Base-by-base conservation (phyloP, 768 basidiomycete species). In the Tylopilus felleus region DNA sequence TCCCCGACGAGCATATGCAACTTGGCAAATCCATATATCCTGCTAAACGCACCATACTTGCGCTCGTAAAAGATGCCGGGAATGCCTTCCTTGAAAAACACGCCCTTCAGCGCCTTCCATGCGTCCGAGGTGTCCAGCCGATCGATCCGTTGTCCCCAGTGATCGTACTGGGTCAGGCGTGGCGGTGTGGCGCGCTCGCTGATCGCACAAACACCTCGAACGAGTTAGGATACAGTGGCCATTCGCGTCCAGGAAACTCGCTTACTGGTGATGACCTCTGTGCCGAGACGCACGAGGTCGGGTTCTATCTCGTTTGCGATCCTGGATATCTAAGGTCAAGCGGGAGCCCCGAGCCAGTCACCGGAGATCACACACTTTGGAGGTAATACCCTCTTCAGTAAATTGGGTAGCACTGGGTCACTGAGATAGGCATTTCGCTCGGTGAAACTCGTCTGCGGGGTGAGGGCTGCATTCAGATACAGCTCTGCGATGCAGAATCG, bases 71-170 rank as follows among this genome's bases (percentile, higher is more conserved):
- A 79, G 44, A 87, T 86, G 12, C 76, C 81, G 1, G 85, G 80
- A 19, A 86, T 64, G 9, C 89, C 89, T 76, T 74, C 88, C 85
- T 76, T 73, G 59, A 85, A 81, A 31, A 78, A 75, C 23, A 82
- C 62, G 1, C 77, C 80, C 67, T 88, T 89, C 58, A 91, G 73
- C 19, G 73, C 74, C 14, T 83, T 74, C 89, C 89, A 92, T 0
- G 82, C 86, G 63, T 89, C 86, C 17, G 83, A 85, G 1, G 86
- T 88, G 36, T 82, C 74, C 0, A 93, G 77, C 5, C 72, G 68
- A 65, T 92, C 88, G 8, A 89, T 71, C 12, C 83, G 80, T 44
- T 67, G 63, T 0, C 88, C 88, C 84, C 83, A 90, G 58, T 88
- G 83, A 60, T 90, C 76, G 62, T 88, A 91, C 66, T 90, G 90